Evolutionary conservation across 495 filamentous ascomycete species (phyloP), one percentile per base, ranked within the genome.

Genomic region (Podospora conica): DNA sequence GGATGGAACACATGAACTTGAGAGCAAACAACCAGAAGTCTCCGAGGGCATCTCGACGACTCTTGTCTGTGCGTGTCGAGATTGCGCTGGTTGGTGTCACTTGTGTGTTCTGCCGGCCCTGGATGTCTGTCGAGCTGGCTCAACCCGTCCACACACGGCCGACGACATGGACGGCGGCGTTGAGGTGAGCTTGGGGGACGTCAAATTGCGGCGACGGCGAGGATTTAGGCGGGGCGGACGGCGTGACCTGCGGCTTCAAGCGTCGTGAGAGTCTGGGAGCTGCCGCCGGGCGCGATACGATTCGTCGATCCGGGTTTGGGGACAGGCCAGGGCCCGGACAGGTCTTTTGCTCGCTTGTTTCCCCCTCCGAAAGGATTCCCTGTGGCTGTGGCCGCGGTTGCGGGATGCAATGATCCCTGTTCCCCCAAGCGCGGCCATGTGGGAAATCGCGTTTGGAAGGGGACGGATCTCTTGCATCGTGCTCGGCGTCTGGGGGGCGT

Each of bases 401-500:
- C 25, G 21, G 20, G 31, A 23, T 48, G 31, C 29, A 20, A 33
- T 25, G 59, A 28, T 29, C 18, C 23, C 23, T 21, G 48, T 23
- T 11, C 53, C 24, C 31, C 20, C n/a, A 20, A 15, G 53, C 61
- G 21, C 23, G 22, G 53, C 53, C 23, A 55, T 40, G 28, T 31
- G 27, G 53, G 48, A 25, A 58, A 64, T 58, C 56, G 27, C 27
- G 57, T 58, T 58, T 64, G 22, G 61, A 48, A 18, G 40, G 20
- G 61, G 63, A 21, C 63, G 29, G 63, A 64, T 57, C 29, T 25
- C 55, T n/a, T 40, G 27, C 54, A 48, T 64, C 22, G 57, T 24
- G 28, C 28, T 64, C 63, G 63, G 63, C 29, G 29, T 40, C 63
- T 24, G 65, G 53, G 62, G 62, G 55, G 53, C 53, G 40, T 53